These are phyloP conservation scores for Solanum bulbocastanum DNA, from an alignment of 257 asterid species.

Conservation along the genomic window DNA sequence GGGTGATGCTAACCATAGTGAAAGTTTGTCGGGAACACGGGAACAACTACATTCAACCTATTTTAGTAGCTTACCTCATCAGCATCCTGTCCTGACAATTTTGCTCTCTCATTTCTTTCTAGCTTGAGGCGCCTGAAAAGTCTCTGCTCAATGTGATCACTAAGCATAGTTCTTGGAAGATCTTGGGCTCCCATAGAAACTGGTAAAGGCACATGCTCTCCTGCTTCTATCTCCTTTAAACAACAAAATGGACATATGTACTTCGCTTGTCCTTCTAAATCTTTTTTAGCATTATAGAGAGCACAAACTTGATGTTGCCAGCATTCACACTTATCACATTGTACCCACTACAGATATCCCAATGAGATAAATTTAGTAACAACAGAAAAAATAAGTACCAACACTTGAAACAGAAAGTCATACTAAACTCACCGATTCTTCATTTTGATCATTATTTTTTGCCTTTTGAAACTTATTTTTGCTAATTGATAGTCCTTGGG, in stretches of 20 bases:
- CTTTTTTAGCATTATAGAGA: constrained; percentile 45
- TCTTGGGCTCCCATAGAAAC: constrained; percentile 39
- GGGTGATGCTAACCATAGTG: not conserved
- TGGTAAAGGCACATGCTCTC: constrained; percentile 18
- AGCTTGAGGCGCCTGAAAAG: constrained; percentile 38
- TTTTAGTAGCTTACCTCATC: constrained; percentile 35
- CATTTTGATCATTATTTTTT: constrained; percentile 25
- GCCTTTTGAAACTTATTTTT: constrained; percentile 34
- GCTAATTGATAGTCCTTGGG: constrained; percentile 33
- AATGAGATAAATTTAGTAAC: constrained; percentile 1
- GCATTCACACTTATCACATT: constrained; percentile 48
- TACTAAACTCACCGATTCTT: constrained; percentile 41
- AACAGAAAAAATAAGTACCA: not conserved
- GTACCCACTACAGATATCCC: constrained; percentile 55
- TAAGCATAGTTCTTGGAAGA: constrained; percentile 60
- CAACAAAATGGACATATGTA: constrained; percentile 57
- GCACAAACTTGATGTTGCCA: constrained; percentile 83
- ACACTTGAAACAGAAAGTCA: not conserved
- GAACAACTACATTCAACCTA: not conserved
- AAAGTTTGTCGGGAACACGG: not conserved
- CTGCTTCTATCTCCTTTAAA: constrained; percentile 27
- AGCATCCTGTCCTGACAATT: constrained; percentile 23
- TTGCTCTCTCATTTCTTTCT: constrained; percentile 56
- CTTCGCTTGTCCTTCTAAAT: constrained; percentile 33
- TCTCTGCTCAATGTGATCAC: constrained; percentile 61